Conservation (phyloP, 768 basidiomycete species). For the Dendrothele bispora region DNA sequence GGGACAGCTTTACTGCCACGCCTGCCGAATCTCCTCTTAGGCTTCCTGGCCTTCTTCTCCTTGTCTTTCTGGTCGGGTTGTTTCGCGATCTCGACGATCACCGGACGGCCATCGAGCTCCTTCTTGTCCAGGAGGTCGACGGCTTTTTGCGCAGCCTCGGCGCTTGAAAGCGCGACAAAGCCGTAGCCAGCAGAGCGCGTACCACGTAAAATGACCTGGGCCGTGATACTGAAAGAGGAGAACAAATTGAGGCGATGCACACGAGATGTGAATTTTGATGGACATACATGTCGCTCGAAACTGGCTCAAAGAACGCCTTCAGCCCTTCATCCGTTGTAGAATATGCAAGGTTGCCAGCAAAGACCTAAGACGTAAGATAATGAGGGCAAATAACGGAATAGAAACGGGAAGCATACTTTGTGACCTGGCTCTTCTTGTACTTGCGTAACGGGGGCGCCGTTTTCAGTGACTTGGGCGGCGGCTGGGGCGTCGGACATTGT, state of each 20-base stretch:
- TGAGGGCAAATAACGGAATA: conserved; percentile 10
- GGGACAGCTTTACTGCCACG: conserved; percentile 85
- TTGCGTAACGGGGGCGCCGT: conserved; percentile 82
- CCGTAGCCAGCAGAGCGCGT: conserved; percentile 88
- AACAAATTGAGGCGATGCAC: conserved; percentile 40
- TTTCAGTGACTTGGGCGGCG: conserved; percentile 79
- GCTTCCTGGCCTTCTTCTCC: conserved; percentile 75
- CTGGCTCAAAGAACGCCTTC: conserved; percentile 89
- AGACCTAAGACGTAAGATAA: conserved; percentile 79
- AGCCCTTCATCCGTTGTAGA: conserved; percentile 93
- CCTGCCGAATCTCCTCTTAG: conserved; percentile 81
- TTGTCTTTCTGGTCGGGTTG: conserved; percentile 85
- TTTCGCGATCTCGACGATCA: conserved; percentile 93
- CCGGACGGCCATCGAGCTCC: conserved; percentile 85
- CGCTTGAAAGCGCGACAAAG: conserved; percentile 81
- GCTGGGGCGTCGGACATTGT: conserved; percentile 92
- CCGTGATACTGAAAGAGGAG: conserved; percentile 59
- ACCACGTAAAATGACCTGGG: conserved; percentile 85
- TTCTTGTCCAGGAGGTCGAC: conserved; percentile 84
- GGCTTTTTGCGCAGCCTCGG: conserved; percentile 84
- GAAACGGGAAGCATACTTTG: conserved; percentile 55
- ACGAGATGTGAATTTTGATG: conserved; percentile 22
- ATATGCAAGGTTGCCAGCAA: conserved; percentile 95
- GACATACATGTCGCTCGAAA: conserved; percentile 84
- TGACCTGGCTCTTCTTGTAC: conserved; percentile 77